A percentile compares a stretch with the other conserved stretches of the same genome.
Conservation (phyloP, 1,284 basidiomycete genomes). For the Golubevia pallescens region DNA sequence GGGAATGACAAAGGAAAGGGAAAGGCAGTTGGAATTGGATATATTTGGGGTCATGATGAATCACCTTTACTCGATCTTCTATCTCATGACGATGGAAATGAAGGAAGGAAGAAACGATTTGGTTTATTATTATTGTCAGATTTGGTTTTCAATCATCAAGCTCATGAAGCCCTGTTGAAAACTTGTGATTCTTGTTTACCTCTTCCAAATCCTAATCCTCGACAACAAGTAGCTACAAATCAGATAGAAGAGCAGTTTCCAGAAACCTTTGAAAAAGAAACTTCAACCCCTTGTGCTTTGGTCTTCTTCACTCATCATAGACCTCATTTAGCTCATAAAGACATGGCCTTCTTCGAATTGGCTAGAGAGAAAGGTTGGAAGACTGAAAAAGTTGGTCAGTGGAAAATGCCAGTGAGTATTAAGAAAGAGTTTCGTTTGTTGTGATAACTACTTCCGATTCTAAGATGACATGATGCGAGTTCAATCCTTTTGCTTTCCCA, state of each 20-base stretch:
- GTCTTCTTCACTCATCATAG: slow-evolving; percentile 62
- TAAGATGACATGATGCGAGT: too few relatives aligned
- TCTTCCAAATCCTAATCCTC: too few relatives aligned
- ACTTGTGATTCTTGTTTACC: slow-evolving; percentile 47
- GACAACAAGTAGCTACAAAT: too few relatives aligned
- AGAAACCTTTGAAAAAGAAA: too few relatives aligned
- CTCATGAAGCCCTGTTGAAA: slow-evolving; percentile 50
- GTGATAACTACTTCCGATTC: too few relatives aligned
- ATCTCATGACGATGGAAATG: slow-evolving; percentile 8
- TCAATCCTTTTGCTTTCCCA: not conserved
- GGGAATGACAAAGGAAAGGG: slow-evolving; percentile 8
- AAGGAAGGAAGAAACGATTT: slow-evolving; percentile 22
- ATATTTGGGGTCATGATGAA: slow-evolving; percentile 53
- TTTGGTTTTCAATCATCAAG: slow-evolving; percentile 61
- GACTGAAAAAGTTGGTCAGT: slow-evolving; percentile 40
- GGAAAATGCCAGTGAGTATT: slow-evolving; percentile 31
- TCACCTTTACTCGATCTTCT: slow-evolving; percentile 22
- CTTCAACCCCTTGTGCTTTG: slow-evolving; percentile 26
- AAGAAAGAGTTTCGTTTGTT: too few relatives aligned
- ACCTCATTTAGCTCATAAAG: slow-evolving; percentile 53
- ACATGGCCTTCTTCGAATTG: slow-evolving; percentile 56
- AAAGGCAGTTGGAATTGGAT: slow-evolving; percentile 25
- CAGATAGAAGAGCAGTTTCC: too few relatives aligned
- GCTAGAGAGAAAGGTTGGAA: slow-evolving; percentile 44
- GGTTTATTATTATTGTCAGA: slow-evolving; percentile 55